Evolutionary conservation across 1,139 yeast genomes (phyloP).

Genomic region (Taphrina deformans): DNA sequence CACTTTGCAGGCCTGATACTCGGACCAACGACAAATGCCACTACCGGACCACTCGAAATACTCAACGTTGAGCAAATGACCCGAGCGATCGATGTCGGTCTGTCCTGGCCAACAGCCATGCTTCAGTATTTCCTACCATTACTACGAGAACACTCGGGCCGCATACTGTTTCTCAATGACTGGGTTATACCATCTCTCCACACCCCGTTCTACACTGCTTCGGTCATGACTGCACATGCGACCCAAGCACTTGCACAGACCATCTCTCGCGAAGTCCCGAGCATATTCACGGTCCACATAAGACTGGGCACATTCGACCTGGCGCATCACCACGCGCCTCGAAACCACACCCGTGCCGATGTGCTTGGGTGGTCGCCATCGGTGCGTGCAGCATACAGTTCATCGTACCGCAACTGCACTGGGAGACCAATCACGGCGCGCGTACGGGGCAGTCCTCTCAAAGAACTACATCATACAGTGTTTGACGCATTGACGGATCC

Average conservation of each 20-base stretch:
- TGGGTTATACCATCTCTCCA: slow-evolving; percentile 26
- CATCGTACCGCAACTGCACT: slow-evolving; percentile 17
- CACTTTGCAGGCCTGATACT: slow-evolving; percentile 31
- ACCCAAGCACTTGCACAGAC: slow-evolving; percentile 15
- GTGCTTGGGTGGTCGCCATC: slow-evolving; percentile 23
- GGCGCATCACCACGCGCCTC: slow-evolving; percentile 16
- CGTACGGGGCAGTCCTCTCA: slow-evolving; percentile 22
- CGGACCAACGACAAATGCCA: slow-evolving; percentile 5
- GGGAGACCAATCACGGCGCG: slow-evolving; percentile 1
- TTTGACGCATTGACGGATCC: slow-evolving; percentile 28
- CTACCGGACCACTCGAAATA: slow-evolving; percentile 22
- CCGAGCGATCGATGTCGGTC: not conserved
- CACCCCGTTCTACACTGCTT: slow-evolving; percentile 24
- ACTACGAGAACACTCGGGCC: slow-evolving; percentile 25
- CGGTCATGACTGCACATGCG: slow-evolving; percentile 24
- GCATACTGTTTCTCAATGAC: slow-evolving; percentile 25
- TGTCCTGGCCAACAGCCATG: slow-evolving; percentile 22
- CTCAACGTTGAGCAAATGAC: slow-evolving; percentile 15
- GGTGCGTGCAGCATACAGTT: slow-evolving; percentile 20
- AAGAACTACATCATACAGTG: slow-evolving; percentile 30
- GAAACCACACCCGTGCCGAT: slow-evolving; percentile 2
- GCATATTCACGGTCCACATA: slow-evolving; percentile 17
- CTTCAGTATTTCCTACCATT: slow-evolving; percentile 26
- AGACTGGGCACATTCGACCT: slow-evolving; percentile 29
- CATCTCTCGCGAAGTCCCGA: slow-evolving; percentile 21